Percentiles rank a stretch among this genome's conserved stretches.
phyloP scores from a whole-genome alignment of 2,329 filamentous ascomycete genomes.

The Cyanodermella asteris region DNA sequence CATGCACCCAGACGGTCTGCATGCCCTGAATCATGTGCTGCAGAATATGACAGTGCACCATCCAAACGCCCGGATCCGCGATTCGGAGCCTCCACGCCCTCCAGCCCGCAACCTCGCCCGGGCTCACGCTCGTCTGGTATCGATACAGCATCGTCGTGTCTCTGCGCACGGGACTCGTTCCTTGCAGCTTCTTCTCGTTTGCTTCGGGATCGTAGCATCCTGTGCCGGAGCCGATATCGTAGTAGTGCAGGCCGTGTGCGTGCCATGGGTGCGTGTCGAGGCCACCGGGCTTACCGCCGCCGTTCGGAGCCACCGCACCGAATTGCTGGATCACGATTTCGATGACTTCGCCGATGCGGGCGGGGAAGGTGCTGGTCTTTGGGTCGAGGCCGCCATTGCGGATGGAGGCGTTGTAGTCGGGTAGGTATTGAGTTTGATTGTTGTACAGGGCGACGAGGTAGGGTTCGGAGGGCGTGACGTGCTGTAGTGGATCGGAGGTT shows the following conservation, averaged over 20 bases:
- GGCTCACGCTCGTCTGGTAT: slow-evolving; percentile 22
- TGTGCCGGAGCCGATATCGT: slow-evolving; percentile 24
- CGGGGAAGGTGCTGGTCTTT: slow-evolving; percentile 17
- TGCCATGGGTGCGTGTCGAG: slow-evolving; percentile 25
- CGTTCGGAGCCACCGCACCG: too few species aligned
- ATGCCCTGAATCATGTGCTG: slow-evolving; percentile 28
- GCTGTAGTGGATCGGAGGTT: slow-evolving; percentile 27
- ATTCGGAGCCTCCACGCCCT: slow-evolving; percentile 37
- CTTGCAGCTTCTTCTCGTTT: slow-evolving; percentile 19
- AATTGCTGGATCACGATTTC: slow-evolving; percentile 23
- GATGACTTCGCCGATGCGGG: slow-evolving; percentile 23
- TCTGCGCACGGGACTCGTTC: slow-evolving; percentile 19
- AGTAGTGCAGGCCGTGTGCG: slow-evolving; percentile 23
- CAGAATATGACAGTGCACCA: slow-evolving; percentile 28
- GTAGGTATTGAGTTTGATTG: slow-evolving; percentile 16
- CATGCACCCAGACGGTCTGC: slow-evolving; percentile 26
- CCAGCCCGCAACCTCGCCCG: slow-evolving; percentile 30
- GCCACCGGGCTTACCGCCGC: slow-evolving; percentile 12
- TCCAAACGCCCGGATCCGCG: slow-evolving; percentile 27
- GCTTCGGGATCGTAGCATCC: slow-evolving; percentile 21
- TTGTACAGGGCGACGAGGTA: slow-evolving; percentile 26
- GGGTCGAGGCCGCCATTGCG: slow-evolving; percentile 22
- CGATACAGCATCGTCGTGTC: slow-evolving; percentile 34
- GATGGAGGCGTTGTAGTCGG: slow-evolving; percentile 19
- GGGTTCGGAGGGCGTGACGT: slow-evolving; percentile 16